Evolutionary conservation across 768 basidiomycete genomes (phyloP), one percentile per base, ranked within the genome.

Genomic region (Mycena polygramma): DNA sequence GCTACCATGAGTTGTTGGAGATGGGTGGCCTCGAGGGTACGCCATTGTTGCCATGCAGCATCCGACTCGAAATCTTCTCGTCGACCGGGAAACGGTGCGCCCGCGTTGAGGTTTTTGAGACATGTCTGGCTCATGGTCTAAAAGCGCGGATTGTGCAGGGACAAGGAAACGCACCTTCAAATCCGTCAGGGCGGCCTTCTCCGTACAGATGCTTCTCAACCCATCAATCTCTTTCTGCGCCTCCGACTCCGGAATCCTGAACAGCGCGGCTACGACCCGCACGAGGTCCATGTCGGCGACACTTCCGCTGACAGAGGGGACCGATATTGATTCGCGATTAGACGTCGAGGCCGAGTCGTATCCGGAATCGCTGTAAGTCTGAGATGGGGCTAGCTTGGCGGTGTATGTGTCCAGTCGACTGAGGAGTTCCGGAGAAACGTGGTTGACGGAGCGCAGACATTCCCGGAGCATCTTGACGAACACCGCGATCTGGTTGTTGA

Each of bases 401-500:
- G 91, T 88, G 76, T 98, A 98, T 77, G 90, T 87, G 73, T 98
- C 96, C 76, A 99, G 80, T 53, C 96, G 89, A 26, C 90, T 81
- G 15, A 91, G 86, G 24, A 99, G 84, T 78, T 99, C 97, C 1
- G 93, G 90, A 2, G 94, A 90, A 49, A 94, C 93, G 75, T 94
- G 92, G 77, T 88, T 91, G 66, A 94, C 83, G 54, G 82, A 87
- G 66, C 87, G 85, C 45, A 98, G 83, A 72, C 90, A 93, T 69
- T 98, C 96, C 45, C 93, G 86, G 20, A 98, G 85, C 74, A 99
- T 87, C 77, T 89, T 90, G 70, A 98, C 90, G 78, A 99, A 99
- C 63, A 91, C 86, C 0, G 91, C 91, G 68, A 98, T 96, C 75
- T 99, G 98, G 71, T 91, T 92, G 79, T 98, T 97, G 52, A 98